Percentiles rank a stretch among this genome's conserved stretches.
These are phyloP conservation scores for Aspergillus coremiiformis DNA, from an alignment of 495 filamentous ascomycete species.

Conservation along the genomic window DNA sequence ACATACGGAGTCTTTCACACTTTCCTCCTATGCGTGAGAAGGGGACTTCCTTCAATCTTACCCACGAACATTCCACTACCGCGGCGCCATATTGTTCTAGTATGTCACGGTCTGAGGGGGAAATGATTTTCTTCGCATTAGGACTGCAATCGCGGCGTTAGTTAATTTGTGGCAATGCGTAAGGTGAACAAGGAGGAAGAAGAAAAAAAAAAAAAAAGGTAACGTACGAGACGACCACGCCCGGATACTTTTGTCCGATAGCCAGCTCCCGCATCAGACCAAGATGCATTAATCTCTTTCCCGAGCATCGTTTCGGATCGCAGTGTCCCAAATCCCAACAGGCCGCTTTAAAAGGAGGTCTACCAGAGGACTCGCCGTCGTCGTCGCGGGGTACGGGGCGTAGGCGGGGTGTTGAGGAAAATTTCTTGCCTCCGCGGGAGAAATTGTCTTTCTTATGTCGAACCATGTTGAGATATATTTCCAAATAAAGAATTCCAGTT, in stretches of 20 bases:
- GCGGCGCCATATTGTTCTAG: constrained; percentile 87
- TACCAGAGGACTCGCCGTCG: constrained; percentile 25
- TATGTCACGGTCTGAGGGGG: constrained; percentile 69
- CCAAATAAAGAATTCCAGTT: background rate
- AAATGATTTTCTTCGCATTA: constrained; percentile 79
- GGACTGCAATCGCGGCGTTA: constrained; percentile 43
- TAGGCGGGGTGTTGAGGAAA: constrained; percentile 43
- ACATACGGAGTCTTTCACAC: constrained; percentile 70
- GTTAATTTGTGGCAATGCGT: background rate
- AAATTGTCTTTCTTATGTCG: constrained; percentile 92
- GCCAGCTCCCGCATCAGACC: constrained; percentile 90
- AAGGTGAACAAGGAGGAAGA: background rate
- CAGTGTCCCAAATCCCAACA: constrained; percentile 98
- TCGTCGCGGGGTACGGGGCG: constrained; percentile 41
- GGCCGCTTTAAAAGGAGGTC: constrained; percentile 77
- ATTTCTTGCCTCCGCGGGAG: constrained; percentile 60
- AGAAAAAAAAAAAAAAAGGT: constrained; percentile 4
- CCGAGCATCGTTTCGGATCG: constrained; percentile 93
- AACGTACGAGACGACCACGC: constrained; percentile 76
- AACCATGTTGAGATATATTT: constrained; percentile 47
- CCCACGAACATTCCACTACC: constrained; percentile 97
- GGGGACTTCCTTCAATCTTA: constrained; percentile 81
- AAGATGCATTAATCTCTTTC: constrained; percentile 84
- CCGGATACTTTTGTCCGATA: constrained; percentile 81
- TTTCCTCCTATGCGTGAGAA: constrained; percentile 90